These are phyloP conservation scores for Aphelidium insulamus DNA, from an alignment of 371 early-diverging fungal species.

Conservation along the genomic window DNA sequence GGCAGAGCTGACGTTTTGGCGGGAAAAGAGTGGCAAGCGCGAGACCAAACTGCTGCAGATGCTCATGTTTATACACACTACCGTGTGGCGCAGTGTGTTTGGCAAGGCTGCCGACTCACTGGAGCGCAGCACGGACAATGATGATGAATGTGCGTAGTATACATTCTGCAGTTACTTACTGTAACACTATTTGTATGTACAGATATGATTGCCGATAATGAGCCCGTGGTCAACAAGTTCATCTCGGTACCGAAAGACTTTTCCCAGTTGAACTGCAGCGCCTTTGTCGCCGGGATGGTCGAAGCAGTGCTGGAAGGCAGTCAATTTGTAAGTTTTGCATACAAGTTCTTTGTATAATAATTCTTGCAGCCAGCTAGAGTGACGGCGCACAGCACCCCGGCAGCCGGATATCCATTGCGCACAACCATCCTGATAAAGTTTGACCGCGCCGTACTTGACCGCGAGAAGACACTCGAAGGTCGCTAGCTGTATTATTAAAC, in stretches of 20 bases:
- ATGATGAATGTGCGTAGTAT: conserved; percentile 61
- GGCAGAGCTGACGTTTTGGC: conserved; percentile 59
- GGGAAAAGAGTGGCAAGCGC: conserved; percentile 64
- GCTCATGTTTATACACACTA: conserved; percentile 71
- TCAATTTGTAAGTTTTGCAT: conserved; percentile 49
- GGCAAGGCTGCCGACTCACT: conserved; percentile 83
- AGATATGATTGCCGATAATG: conserved; percentile 95
- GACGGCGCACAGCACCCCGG: conserved; percentile 75
- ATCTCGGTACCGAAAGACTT: conserved; percentile 84
- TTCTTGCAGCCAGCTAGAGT: conserved; percentile 57
- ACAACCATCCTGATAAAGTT: conserved; percentile 88
- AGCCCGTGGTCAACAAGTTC: conserved; percentile 60
- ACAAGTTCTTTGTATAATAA: background rate
- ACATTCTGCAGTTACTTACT: conserved; percentile 2
- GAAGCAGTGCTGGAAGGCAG: conserved; percentile 78
- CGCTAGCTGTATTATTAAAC: background rate
- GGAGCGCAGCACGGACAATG: conserved; percentile 76
- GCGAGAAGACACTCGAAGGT: conserved; percentile 33
- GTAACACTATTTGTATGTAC: background rate
- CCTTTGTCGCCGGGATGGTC: conserved; percentile 83
- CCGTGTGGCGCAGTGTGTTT: conserved; percentile 78
- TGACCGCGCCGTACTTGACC: conserved; percentile 48
- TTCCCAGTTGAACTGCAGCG: conserved; percentile 68
- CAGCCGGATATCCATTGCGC: conserved; percentile 66
- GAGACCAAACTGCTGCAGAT: conserved; percentile 66